Conservation (phyloP, 1,284 basidiomycete genomes). For the Ceratobasidium sp. region DNA sequence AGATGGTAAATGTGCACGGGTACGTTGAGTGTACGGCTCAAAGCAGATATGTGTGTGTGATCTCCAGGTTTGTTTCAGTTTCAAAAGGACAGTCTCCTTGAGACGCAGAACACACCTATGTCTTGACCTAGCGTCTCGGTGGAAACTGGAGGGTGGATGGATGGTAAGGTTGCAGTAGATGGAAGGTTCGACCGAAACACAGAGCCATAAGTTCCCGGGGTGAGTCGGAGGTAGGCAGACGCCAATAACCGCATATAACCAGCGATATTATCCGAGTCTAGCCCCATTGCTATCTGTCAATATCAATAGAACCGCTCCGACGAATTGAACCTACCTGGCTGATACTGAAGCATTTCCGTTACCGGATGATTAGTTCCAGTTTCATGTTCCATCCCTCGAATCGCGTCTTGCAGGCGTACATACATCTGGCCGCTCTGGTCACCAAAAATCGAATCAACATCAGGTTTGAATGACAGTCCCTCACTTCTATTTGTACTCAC, state of each 20-base stretch:
- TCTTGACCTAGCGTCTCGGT: conserved; percentile 31
- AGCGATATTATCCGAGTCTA: conserved; percentile 43
- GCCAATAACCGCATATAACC: conserved; percentile 36
- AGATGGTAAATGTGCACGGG: conserved; percentile 32
- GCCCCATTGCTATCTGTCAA: neutral
- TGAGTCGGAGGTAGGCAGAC: conserved; percentile 39
- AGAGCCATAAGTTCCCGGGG: conserved; percentile 30
- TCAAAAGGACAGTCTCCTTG: neutral
- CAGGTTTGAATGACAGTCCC: neutral
- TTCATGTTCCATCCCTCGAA: conserved; percentile 32
- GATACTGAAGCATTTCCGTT: conserved; percentile 25
- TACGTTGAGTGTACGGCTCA: conserved; percentile 36
- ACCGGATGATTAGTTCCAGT: conserved; percentile 5
- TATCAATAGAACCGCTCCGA: neutral
- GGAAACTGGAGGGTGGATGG: conserved; percentile 14
- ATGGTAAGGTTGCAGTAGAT: neutral
- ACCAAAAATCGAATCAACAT: neutral
- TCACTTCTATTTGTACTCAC: neutral
- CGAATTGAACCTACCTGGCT: neutral
- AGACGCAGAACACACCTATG: conserved; percentile 1
- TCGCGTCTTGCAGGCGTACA: conserved; percentile 7
- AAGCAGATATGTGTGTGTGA: conserved; percentile 40
- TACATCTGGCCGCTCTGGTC: conserved; percentile 18
- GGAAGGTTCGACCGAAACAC: conserved; percentile 39
- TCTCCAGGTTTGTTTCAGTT: neutral